phyloP scores from a whole-genome alignment of 2,329 filamentous ascomycete genomes.

The Penicillium sp. region DNA sequence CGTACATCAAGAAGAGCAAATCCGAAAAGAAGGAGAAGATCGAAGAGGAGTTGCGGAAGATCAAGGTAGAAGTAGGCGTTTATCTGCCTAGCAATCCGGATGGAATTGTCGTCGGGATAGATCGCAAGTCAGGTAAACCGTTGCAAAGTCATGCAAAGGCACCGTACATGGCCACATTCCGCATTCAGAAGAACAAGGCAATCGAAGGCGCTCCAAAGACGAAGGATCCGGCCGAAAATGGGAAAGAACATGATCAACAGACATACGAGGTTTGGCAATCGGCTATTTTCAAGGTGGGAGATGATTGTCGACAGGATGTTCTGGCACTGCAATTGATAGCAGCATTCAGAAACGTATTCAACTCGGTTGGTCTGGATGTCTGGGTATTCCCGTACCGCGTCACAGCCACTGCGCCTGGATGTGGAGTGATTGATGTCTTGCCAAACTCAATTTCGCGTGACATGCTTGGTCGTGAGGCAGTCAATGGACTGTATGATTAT shows the following conservation, averaged over 20 bases:
- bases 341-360: slow-evolving; percentile 95
- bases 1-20: slow-evolving; percentile 86
- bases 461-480: slow-evolving; percentile 96
- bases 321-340: slow-evolving; percentile 96
- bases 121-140: slow-evolving; percentile 95
- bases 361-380: slow-evolving; percentile 88
- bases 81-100: slow-evolving; percentile 97
- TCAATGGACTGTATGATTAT: slow-evolving; percentile 98
- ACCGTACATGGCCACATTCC: slow-evolving; percentile 98
- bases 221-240: slow-evolving; percentile 24
- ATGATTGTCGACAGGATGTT: slow-evolving; percentile 96
- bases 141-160: slow-evolving; percentile 97
- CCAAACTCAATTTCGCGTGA: slow-evolving; percentile 97
- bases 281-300: slow-evolving; percentile 98
- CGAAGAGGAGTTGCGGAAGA: slow-evolving; percentile 94
- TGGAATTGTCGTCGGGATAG: slow-evolving; percentile 94
- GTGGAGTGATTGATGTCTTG: slow-evolving; percentile 95
- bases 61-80: slow-evolving; percentile 93
- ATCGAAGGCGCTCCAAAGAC: slow-evolving; percentile 23
- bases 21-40: slow-evolving; percentile 99
- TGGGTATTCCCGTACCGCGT: slow-evolving; percentile 97
- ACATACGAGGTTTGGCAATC: slow-evolving; percentile 97
- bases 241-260: slow-evolving; percentile 33
- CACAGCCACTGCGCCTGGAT: slow-evolving; percentile 93
- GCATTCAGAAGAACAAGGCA: slow-evolving; percentile 73